Evolutionary conservation across 116 monocot species (phyloP), one percentile per base, ranked within the genome.

Genomic region (Posidonia oceanica): DNA sequence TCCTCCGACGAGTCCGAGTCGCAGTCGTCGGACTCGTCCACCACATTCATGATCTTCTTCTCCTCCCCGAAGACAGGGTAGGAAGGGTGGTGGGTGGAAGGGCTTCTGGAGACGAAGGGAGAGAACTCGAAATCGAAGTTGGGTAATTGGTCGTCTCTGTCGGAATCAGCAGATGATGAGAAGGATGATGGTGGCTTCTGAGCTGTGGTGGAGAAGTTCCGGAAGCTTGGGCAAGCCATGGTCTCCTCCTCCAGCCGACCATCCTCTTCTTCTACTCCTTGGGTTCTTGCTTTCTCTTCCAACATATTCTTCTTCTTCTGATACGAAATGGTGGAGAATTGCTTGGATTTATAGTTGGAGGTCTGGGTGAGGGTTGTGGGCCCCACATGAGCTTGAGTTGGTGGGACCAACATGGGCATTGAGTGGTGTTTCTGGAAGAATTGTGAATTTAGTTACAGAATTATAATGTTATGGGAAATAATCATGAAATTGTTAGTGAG

Each of bases 121-220:
- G 78, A 78, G 66, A 79, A 85, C n/a, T 83, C 85, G 44, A 64
- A 64, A 36, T 18, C 71, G 48, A 12, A 48, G 48, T 48, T 48
- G 7, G 48, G 11, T 12, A 48, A 12, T 48, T 12, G 6, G 18
- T 44, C 38, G 14, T 23, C 74, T 21, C 55, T 75, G 2, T 65
- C 72, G 14, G 3, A 3, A 12, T 39, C 15, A 14, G n/a, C 38
- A 12, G 64, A 39, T 5, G 22, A 16, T 2, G 2, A 17, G 4
- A 8, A 3, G 39, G 17, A 23, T 5, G 13, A 14, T 0, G 36
- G 11, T 15, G 39, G 39, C 4, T 36, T 15, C 2, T 4, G 39
- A 3, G 20, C 60, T 22, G 60, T 48, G 48, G 8, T n/a, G 10
- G 29, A 64, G 64, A 64, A 39, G 39, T 16, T 17, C 0, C 64